Conservation (phyloP, 768 basidiomycete species). For the Postia placenta region DNA sequence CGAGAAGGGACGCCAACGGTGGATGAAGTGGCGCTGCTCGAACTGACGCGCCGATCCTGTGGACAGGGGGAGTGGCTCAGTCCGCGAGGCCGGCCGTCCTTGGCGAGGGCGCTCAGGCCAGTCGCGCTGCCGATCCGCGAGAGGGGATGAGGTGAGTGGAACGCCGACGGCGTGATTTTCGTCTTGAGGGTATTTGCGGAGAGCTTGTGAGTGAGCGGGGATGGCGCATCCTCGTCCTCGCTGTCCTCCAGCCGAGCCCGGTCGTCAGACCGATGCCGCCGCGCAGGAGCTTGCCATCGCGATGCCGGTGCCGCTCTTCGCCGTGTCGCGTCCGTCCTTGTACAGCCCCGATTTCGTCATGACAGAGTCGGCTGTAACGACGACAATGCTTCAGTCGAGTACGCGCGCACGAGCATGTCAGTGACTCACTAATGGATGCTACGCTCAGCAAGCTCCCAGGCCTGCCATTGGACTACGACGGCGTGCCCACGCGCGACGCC, state of each 20-base stretch:
- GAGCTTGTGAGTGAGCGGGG: slow-evolving; percentile 29
- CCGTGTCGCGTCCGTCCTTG: slow-evolving; percentile 33
- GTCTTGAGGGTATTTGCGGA: slow-evolving; percentile 21
- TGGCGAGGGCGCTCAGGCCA: slow-evolving; percentile 6
- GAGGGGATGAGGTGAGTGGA: slow-evolving; percentile 15
- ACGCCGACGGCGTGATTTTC: slow-evolving; percentile 15
- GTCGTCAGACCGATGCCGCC: slow-evolving; percentile 36
- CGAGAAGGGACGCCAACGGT: slow-evolving; percentile 11
- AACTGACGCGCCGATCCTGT: slow-evolving; percentile 5
- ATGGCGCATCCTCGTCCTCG: slow-evolving; percentile 37
- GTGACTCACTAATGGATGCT: neutral
- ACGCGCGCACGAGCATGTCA: too few species aligned
- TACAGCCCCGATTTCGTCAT: slow-evolving; percentile 30
- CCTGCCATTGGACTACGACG: slow-evolving; percentile 9
- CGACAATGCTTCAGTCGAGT: too few species aligned
- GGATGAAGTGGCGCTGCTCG: slow-evolving; percentile 11
- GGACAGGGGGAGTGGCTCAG: neutral
- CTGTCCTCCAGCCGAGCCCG: slow-evolving; percentile 38
- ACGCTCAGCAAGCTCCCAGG: slow-evolving; percentile 21
- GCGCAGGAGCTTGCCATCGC: slow-evolving; percentile 30
- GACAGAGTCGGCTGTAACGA: slow-evolving; percentile 15
- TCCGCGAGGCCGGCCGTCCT: neutral
- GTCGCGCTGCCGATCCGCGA: slow-evolving; percentile 21
- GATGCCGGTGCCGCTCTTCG: slow-evolving; percentile 28
- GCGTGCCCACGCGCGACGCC: slow-evolving; percentile 12